Percentiles rank a stretch among this genome's conserved stretches.
phyloP scores from a whole-genome alignment of 768 basidiomycete species.

The Boletus coccyginus region DNA sequence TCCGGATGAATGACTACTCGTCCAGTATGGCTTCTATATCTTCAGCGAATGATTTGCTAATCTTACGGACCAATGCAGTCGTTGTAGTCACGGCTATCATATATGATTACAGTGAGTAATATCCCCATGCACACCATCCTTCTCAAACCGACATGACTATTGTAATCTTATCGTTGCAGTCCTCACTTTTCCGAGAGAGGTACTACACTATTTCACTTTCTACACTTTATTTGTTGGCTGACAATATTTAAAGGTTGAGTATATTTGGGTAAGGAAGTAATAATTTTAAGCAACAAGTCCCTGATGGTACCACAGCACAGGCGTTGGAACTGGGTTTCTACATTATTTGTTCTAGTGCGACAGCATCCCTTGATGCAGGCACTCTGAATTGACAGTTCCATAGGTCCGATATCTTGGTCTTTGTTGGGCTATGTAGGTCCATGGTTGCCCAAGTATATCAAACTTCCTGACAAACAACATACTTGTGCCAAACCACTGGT shows the following conservation, averaged over 20 bases:
- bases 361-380: no score
- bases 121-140: no score
- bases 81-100: background rate
- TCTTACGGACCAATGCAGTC: background rate
- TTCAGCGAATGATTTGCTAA: no score
- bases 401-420: background rate
- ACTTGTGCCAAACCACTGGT: background rate
- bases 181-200: background rate
- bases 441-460: no score
- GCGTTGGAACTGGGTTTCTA: background rate
- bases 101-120: background rate
- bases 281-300: background rate
- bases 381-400: background rate
- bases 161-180: background rate
- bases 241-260: background rate
- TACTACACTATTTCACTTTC: background rate
- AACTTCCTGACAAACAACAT: background rate
- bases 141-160: background rate
- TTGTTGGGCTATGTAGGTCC: background rate
- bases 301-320: background rate
- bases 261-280: background rate
- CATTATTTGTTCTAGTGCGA: background rate
- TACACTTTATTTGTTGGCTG: background rate
- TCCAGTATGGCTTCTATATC: background rate
- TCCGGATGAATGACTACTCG: background rate